Percentiles rank a stretch among this genome's conserved stretches.
These are phyloP conservation scores for Malassezia pachydermatis DNA, from an alignment of 1,284 basidiomycete species.

Conservation along the genomic window DNA sequence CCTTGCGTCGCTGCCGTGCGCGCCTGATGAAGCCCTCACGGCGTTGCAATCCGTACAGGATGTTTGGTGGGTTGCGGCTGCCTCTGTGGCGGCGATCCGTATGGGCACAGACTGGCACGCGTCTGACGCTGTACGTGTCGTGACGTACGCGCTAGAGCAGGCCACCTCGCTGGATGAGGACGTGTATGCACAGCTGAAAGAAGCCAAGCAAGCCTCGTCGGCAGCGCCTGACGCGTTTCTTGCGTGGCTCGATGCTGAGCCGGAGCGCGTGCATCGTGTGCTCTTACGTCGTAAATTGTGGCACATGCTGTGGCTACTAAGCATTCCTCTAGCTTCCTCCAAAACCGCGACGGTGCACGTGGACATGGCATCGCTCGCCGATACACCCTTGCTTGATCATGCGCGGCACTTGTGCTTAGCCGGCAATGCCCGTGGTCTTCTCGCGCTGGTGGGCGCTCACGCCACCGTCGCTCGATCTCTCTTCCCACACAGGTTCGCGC, in stretches of 20 bases:
- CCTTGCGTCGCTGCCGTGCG: constrained; percentile 4
- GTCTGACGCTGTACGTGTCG: constrained; percentile 5
- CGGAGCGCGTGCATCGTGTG: neutral
- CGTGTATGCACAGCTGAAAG: neutral
- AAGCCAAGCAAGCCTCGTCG: neutral
- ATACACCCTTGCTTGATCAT: constrained; percentile 11
- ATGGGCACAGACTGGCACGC: constrained; percentile 8
- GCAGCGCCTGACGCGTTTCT: neutral
- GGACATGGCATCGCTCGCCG: constrained; percentile 8
- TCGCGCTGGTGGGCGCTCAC: constrained; percentile 14
- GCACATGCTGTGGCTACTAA: constrained; percentile 19
- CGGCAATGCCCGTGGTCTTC: constrained; percentile 13
- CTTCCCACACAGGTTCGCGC: constrained; percentile 14
- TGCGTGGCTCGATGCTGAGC: constrained; percentile 9
- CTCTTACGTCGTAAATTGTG: constrained; percentile 16
- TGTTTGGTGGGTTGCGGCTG: constrained; percentile 12
- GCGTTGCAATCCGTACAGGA: constrained; percentile 7
- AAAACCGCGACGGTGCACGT: neutral
- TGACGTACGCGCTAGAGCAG: constrained; percentile 1
- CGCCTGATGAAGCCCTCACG: neutral
- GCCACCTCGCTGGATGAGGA: constrained; percentile 11
- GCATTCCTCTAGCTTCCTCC: constrained; percentile 7
- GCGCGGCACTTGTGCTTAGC: constrained; percentile 10
- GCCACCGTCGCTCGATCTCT: constrained; percentile 11
- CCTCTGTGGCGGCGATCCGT: constrained; percentile 10